phyloP scores from a whole-genome alignment of 2,329 filamentous ascomycete species.

The Blastomyces emzantsi region DNA sequence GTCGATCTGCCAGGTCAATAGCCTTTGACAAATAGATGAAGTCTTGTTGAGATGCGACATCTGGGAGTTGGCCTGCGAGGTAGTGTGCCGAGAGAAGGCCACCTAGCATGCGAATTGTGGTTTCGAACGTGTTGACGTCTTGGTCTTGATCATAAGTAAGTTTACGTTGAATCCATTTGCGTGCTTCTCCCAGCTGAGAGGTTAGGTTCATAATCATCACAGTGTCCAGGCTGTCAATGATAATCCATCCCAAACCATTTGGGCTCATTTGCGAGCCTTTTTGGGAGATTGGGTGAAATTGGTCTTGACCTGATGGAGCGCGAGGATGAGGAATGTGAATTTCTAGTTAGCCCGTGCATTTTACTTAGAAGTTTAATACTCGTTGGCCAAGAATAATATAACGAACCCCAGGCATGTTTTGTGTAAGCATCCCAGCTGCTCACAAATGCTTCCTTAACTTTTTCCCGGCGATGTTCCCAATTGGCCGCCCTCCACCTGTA shows the following conservation, averaged over 20 bases:
- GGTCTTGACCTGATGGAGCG: slow-evolving; percentile 57
- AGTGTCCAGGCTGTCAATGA: slow-evolving; percentile 90
- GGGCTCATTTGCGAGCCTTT: slow-evolving; percentile 74
- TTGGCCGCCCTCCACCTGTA: slow-evolving; percentile 40
- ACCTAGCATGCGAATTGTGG: slow-evolving; percentile 94
- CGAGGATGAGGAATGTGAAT: slow-evolving; percentile 16
- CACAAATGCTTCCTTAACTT: slow-evolving; percentile 84
- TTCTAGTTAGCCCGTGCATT: slow-evolving; percentile 4
- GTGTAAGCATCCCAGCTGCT: slow-evolving; percentile 90
- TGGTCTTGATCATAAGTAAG: slow-evolving; percentile 86
- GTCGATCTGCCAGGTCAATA: slow-evolving; percentile 77
- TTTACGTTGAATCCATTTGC: slow-evolving; percentile 76
- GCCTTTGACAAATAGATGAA: slow-evolving; percentile 86
- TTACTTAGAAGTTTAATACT: slow-evolving; percentile 18
- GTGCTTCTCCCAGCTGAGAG: slow-evolving; percentile 68
- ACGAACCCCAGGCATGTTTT: slow-evolving; percentile 83
- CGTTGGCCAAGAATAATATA: background rate
- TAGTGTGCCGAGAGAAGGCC: slow-evolving; percentile 91
- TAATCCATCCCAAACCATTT: slow-evolving; percentile 93
- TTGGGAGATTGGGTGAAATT: slow-evolving; percentile 77
- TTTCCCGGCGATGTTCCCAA: slow-evolving; percentile 69
- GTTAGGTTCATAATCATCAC: slow-evolving; percentile 98
- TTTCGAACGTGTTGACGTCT: slow-evolving; percentile 96
- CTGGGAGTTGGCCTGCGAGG: slow-evolving; percentile 71
- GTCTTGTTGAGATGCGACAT: slow-evolving; percentile 79